These are phyloP conservation scores for Tuber umbilicatum DNA, from an alignment of 495 filamentous ascomycete species.

Conservation along the genomic window DNA sequence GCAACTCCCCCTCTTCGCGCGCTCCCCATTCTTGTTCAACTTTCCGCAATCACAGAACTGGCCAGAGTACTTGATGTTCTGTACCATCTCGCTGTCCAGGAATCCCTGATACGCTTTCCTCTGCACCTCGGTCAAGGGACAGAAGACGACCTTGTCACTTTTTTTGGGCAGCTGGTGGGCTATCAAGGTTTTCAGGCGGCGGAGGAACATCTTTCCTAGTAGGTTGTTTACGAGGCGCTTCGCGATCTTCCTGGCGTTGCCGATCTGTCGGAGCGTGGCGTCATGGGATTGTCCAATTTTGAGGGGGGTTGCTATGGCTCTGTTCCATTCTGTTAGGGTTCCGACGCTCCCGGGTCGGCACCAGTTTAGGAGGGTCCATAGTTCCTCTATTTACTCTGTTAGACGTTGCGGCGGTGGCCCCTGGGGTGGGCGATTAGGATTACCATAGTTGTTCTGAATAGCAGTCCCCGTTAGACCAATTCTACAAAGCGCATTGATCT, in stretches of 20 bases:
- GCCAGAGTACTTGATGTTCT: constrained; percentile 58
- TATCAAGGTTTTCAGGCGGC: constrained; percentile 88
- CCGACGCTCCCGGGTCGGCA: constrained; percentile 86
- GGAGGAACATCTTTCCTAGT: constrained; percentile 84
- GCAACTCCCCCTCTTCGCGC: constrained; percentile 74
- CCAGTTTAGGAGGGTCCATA: constrained; percentile 97
- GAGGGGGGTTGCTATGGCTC: constrained; percentile 68
- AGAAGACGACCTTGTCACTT: constrained; percentile 89
- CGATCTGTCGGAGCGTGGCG: constrained; percentile 77
- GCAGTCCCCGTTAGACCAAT: constrained; percentile 94
- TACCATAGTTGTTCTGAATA: constrained; percentile 85
- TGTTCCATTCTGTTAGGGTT: constrained; percentile 68
- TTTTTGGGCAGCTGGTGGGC: constrained; percentile 95
- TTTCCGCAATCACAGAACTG: constrained; percentile 66
- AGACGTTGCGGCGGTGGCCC: background rate
- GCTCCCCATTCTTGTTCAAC: constrained; percentile 17
- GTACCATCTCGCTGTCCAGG: constrained; percentile 63
- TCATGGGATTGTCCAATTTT: constrained; percentile 86
- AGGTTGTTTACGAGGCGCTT: constrained; percentile 80
- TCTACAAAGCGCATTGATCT: constrained; percentile 84
- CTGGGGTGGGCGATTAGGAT: background rate
- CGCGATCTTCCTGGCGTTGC: constrained; percentile 71
- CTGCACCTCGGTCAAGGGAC: constrained; percentile 77
- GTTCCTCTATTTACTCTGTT: constrained; percentile 55
- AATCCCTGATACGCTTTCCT: constrained; percentile 78